Conservation (phyloP, 1,284 basidiomycete genomes). For the Amylostereum chailletii region DNA sequence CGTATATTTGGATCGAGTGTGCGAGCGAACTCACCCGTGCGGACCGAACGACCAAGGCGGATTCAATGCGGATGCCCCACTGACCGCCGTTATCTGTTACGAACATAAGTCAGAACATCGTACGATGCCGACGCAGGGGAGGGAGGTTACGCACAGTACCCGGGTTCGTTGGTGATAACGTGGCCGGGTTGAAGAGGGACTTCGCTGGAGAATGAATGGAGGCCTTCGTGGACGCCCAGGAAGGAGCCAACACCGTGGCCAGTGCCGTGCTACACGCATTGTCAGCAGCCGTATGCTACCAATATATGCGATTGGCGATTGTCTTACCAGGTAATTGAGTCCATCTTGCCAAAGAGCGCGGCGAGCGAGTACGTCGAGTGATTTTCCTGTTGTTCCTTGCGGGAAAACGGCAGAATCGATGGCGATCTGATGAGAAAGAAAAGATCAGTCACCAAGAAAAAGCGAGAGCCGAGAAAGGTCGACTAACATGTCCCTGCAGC, state of each 20-base stretch:
- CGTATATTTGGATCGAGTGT: not conserved
- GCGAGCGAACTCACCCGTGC: constrained; percentile 43
- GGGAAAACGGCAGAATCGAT: constrained; percentile 88
- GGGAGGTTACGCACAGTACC: constrained; percentile 54
- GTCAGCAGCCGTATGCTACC: constrained; percentile 11
- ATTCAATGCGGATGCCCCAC: constrained; percentile 90
- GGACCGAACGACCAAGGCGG: constrained; percentile 63
- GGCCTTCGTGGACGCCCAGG: constrained; percentile 73
- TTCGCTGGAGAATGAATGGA: constrained; percentile 60
- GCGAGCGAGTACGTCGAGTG: constrained; percentile 81
- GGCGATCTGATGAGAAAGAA: constrained; percentile 55
- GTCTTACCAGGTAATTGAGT: constrained; percentile 66
- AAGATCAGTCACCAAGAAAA: constrained; percentile 7
- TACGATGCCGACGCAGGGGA: constrained; percentile 2
- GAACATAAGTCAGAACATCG: constrained; percentile 10
- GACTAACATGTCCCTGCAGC: constrained; percentile 86
- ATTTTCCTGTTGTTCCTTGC: constrained; percentile 72
- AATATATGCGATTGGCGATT: constrained; percentile 10
- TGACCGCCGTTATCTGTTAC: constrained; percentile 65
- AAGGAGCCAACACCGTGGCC: constrained; percentile 81
- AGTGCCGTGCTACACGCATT: constrained; percentile 59
- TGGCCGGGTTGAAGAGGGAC: constrained; percentile 73
- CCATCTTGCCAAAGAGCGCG: constrained; percentile 86
- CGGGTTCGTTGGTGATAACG: constrained; percentile 84
- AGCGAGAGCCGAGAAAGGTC: constrained; percentile 12